Percentiles rank a stretch among this genome's conserved stretches.
Conservation (phyloP, 352 stramenopile genomes). For the Globisporangium spinosum region DNA sequence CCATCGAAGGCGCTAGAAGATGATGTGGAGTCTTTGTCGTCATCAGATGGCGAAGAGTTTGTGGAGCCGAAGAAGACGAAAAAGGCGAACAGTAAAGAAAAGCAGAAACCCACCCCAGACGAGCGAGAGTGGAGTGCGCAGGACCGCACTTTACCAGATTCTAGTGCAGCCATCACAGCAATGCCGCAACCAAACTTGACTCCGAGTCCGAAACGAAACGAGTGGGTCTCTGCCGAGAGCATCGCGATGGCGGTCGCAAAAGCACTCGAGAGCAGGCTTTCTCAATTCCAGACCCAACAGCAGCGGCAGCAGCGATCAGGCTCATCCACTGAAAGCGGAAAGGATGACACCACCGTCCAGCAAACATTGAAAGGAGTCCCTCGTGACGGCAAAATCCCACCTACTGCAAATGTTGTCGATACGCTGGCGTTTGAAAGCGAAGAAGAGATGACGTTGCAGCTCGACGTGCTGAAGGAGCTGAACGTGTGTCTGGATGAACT, state of each 20-base stretch:
- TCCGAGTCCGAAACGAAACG: slow-evolving; percentile 6
- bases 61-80: not conserved
- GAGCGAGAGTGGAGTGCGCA: not conserved
- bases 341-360: not conserved
- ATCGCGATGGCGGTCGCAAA: slow-evolving; percentile 41
- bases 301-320: slow-evolving; percentile 1
- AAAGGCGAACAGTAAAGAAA: not conserved
- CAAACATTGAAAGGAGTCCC: not conserved
- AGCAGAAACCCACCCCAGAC: not conserved
- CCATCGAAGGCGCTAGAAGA: slow-evolving; percentile 3
- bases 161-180: not conserved
- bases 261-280: slow-evolving; percentile 36
- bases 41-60: slow-evolving; percentile 15
- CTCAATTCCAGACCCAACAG: slow-evolving; percentile 10
- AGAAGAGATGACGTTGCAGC: slow-evolving; percentile 49
- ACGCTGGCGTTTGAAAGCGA: slow-evolving; percentile 49
- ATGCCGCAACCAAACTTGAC: not conserved
- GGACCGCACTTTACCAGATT: not conserved
- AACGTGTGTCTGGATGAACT: slow-evolving; percentile 70
- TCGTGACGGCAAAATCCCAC: not conserved
- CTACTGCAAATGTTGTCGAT: slow-evolving; percentile 10
- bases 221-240: slow-evolving; percentile 23
- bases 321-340: not conserved
- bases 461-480: slow-evolving; percentile 61
- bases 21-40: slow-evolving; percentile 20